Percentiles rank a stretch among this genome's conserved stretches.
These are phyloP conservation scores for Populus alba DNA, from an alignment of 345 rosid species.

Conservation along the genomic window DNA sequence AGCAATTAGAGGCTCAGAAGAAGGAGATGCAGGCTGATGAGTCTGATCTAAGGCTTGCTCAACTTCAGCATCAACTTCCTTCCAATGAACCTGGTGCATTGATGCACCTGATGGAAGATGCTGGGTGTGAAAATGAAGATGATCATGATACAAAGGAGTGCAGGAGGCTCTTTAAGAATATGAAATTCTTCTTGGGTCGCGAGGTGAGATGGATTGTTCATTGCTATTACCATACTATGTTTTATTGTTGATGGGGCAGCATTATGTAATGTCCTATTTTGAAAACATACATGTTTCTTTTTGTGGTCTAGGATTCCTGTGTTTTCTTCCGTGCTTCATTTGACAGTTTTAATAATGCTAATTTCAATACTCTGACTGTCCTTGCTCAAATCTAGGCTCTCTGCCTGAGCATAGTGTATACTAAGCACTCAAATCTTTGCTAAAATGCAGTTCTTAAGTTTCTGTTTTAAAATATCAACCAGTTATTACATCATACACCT, in stretches of 20 bases:
- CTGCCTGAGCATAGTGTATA: neutral
- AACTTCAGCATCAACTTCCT: constrained; percentile 93
- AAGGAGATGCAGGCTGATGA: constrained; percentile 40
- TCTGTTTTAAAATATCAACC: neutral
- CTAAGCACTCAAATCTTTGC: too few relatives aligned
- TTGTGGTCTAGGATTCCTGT: too few relatives aligned
- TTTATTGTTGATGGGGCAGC: neutral
- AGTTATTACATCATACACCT: neutral
- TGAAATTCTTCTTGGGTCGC: constrained; percentile 86
- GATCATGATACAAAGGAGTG: constrained; percentile 85
- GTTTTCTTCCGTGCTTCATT: too few relatives aligned
- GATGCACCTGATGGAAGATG: constrained; percentile 79
- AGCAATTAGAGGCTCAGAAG: constrained; percentile 31
- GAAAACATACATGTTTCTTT: too few relatives aligned
- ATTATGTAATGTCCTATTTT: too few relatives aligned
- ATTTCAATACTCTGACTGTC: too few relatives aligned
- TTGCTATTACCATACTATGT: neutral
- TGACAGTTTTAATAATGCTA: too few relatives aligned
- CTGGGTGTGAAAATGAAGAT: constrained; percentile 64
- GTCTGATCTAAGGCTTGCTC: constrained; percentile 88
- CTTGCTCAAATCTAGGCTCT: too few relatives aligned
- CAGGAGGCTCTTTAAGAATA: constrained; percentile 62
- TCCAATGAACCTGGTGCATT: constrained; percentile 88
- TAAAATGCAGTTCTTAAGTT: neutral
- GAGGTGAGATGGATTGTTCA: constrained; percentile 55